Evolutionary conservation across 495 filamentous ascomycete species (phyloP), one percentile per base, ranked within the genome.

Genomic region (Penicillium egyptiacum): DNA sequence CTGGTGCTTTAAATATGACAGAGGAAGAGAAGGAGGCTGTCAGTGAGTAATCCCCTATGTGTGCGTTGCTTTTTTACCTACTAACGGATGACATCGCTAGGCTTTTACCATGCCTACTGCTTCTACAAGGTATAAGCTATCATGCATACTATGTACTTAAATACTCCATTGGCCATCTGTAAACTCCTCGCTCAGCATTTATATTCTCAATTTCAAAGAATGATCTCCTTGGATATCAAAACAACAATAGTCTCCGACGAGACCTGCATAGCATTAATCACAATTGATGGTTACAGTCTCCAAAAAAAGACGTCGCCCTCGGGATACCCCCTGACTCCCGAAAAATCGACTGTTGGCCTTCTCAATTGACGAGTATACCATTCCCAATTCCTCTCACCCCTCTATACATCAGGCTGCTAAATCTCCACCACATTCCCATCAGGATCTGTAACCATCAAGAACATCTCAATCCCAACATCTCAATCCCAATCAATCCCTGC

Each of bases 41-140:
- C 22, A 86, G 85, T 82, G 62, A 76, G 79, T 79, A 26, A 33
- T 48, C 17, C 14, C 17, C 11, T 12, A n/a, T 2, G 8, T 50
- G 4, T 20, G 9, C 12, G 1, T 44, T 33, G 17, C 14, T 26
- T 16, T 52, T 25, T 14, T 25, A 9, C 0, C 2, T 51, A 22
- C 60, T 73, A 40, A 72, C 39, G 39, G 12, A 31, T 14, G 11
- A 20, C 11, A 3, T 33, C 3, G 11, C 42, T 47, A 81, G 81
- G 79, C 61, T 96, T 96, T 68, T 96, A 96, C 65, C 83, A 92
- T 58, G 91, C 88, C 12, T 96, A 96, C 70, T 94, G 90, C 71
- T 96, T 96, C 72, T 93, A 96, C 72, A 93, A 95, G 75, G 88
- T 92, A 19, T 95, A 81, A 62, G 30, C 28, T 41, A 6, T 17